Base-by-base conservation (phyloP, 129 eudicot genomes). In the Solidago caesia region DNA sequence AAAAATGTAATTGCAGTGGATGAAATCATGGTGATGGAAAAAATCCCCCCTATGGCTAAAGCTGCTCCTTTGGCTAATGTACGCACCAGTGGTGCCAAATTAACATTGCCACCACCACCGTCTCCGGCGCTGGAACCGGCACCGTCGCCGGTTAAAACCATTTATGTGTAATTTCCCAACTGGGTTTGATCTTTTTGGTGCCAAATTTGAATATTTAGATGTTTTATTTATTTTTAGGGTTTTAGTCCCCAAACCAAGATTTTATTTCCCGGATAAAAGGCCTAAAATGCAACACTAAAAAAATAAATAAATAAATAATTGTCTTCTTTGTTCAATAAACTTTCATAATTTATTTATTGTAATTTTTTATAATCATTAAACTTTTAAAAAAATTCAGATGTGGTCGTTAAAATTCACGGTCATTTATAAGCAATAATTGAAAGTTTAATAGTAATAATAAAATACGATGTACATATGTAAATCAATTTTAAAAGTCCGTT, bases 101-200 rank as follows among this genome's bases (percentile, higher is more conserved):
- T 68, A 7, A 71, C 51, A 67, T 27, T 13, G 7, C 79, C 84
- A 7, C 67, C 51, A 46, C 11, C 77, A 11, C 33, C 70, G 15
- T 33, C 76, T 6, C 44, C 65, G 46, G 14, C 82, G 21, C 42
- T 45, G 58, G 49, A 52, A 10, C 70, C 59, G 43, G 73, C 83
- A 12, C 63, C 77, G 8, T 44, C 66, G 33, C 53, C 27, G n/a
- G 68, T 85, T 72, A 79, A 86, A 73, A 13, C 91, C 96, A 67
- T 90, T 73, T 29, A 83, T 79, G 57, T 78, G 84, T 56, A 84
- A 87, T 70, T 75, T 79, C 69, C 83, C 87, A 57, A 79, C 85
- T 12, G 92, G 72, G 72, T 16, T 64, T 64, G 7, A 39, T 2
- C 52, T 6, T 59, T 51, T 64, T 64, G 25, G 41, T 49, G 71